These are phyloP conservation scores for Paramecium octaurelia DNA, from an alignment of 73 alveolate species.

Conservation along the genomic window DNA sequence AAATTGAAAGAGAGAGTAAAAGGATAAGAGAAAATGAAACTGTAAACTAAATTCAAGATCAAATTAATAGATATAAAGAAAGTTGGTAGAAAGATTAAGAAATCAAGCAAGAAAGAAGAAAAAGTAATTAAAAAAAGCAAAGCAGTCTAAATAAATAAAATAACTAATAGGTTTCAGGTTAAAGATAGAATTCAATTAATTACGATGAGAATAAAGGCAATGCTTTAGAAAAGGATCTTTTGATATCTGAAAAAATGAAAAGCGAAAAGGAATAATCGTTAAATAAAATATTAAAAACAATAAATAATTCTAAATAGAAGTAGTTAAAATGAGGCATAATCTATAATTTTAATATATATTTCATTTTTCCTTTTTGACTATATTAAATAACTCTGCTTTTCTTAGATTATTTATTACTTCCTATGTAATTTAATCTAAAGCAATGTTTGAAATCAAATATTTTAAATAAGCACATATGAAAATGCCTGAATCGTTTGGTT, in stretches of 20 bases:
- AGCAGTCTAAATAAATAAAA: neutral
- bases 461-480: neutral
- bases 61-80: neutral
- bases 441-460: neutral
- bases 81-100: neutral
- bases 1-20: slow-evolving; percentile 8
- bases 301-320: neutral
- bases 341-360: neutral
- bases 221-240: neutral
- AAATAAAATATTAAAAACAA: neutral
- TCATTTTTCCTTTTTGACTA: slow-evolving; percentile 9
- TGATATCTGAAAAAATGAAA: neutral
- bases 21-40: neutral
- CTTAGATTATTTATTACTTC: neutral
- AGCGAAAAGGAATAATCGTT: neutral
- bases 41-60: neutral
- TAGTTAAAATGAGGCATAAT: neutral
- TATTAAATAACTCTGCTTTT: neutral
- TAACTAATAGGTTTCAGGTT: neutral
- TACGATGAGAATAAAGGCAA: neutral
- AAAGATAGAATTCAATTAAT: neutral
- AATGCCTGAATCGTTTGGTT: slow-evolving; percentile 8
- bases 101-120: neutral
- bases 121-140: neutral
- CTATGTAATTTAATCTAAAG: neutral